phyloP scores from a whole-genome alignment of 2,329 filamentous ascomycete genomes.

The Colletotrichum cuscutae region DNA sequence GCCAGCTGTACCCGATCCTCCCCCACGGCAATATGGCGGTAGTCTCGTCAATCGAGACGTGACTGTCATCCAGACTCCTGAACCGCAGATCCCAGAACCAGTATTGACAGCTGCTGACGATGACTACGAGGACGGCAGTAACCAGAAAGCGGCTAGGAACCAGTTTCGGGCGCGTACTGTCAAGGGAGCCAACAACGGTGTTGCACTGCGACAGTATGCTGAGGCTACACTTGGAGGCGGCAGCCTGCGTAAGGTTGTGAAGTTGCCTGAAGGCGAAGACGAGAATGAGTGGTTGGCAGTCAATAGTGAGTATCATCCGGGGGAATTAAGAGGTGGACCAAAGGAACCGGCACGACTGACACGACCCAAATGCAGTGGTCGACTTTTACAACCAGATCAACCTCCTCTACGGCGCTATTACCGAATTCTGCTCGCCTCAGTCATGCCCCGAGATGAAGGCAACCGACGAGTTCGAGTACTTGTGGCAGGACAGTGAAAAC shows the following conservation, averaged over 20 bases:
- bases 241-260: constrained; percentile 94
- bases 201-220: constrained; percentile 97
- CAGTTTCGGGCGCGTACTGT: constrained; percentile 90
- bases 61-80: constrained; percentile 33
- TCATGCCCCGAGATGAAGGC: constrained; percentile 99
- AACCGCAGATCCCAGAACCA: constrained; percentile 18
- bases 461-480: constrained; percentile 99
- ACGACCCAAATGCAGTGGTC: constrained; percentile 74
- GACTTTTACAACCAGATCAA: constrained; percentile 99
- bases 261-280: constrained; percentile 96
- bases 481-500: constrained; percentile 96
- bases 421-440: constrained; percentile 97
- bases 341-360: constrained; percentile 39
- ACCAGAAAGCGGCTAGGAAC: constrained; percentile 82
- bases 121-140: constrained; percentile 61
- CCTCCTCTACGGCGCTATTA: constrained; percentile 97
- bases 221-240: constrained; percentile 96
- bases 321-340: not conserved
- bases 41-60: constrained; percentile 35
- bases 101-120: constrained; percentile 43
- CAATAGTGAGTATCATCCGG: constrained; percentile 75
- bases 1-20: constrained; percentile 32
- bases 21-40: constrained; percentile 17
- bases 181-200: constrained; percentile 83
- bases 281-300: constrained; percentile 98